phyloP scores from a whole-genome alignment of 2,329 filamentous ascomycete genomes.

The Aphanoascus verrucosus region DNA sequence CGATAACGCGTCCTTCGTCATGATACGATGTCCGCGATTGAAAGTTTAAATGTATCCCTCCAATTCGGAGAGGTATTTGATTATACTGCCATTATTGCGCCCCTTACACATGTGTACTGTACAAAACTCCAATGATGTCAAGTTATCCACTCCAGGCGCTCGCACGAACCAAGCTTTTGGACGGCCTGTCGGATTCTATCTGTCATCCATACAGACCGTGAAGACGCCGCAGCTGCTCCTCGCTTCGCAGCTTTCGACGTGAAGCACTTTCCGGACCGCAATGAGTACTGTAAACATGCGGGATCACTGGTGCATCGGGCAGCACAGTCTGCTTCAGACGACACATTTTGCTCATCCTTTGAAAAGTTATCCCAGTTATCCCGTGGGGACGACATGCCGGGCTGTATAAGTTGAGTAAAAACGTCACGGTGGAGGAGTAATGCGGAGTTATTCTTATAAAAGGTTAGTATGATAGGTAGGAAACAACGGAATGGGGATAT shows the following conservation, averaged over 20 bases:
- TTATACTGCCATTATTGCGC: too few relatives aligned
- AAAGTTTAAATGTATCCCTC: too few relatives aligned
- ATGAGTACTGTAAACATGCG: slow-evolving; percentile 13
- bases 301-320: slow-evolving; percentile 1
- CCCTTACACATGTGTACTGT: not conserved
- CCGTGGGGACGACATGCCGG: not conserved
- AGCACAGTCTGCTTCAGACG: slow-evolving; percentile 4
- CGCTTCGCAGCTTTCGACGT: slow-evolving; percentile 8
- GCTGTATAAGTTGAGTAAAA: slow-evolving; percentile 11
- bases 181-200: slow-evolving; percentile 9
- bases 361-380: slow-evolving; percentile 14
- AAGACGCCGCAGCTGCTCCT: not conserved
- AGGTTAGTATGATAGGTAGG: not conserved
- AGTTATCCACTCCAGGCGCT: slow-evolving; percentile 9
- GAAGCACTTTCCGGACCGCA: slow-evolving; percentile 8
- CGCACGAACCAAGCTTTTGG: slow-evolving; percentile 7
- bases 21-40: not conserved
- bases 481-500: not conserved
- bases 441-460: slow-evolving; percentile 5
- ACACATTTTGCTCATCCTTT: slow-evolving; percentile 3
- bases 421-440: slow-evolving; percentile 11
- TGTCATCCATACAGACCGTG: slow-evolving; percentile 12
- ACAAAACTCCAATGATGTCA: not conserved
- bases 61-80: too few relatives aligned
- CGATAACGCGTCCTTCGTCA: slow-evolving; percentile 20